Base-by-base conservation (phyloP, 495 filamentous ascomycete species). In the Talaromyces trachyspermus region DNA sequence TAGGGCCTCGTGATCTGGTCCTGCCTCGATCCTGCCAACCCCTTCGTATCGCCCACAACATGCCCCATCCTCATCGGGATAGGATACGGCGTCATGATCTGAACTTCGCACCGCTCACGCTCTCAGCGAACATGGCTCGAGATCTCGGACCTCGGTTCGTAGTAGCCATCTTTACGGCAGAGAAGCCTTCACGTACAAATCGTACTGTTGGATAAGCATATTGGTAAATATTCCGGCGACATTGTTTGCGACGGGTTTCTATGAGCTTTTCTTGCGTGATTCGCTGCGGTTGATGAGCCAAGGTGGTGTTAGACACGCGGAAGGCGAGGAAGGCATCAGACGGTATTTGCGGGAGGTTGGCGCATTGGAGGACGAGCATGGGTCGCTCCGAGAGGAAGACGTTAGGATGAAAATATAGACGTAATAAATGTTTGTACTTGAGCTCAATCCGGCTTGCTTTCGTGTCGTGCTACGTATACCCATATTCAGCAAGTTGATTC, bases 111-210 rank as follows among this genome's bases (percentile, higher is more conserved):
- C 57, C 65, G 40, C 60, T 69, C 18, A 67, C 65, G 42, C 74
- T 78, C 55, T 66, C 62, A 32, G 75, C 74, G 3, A 78, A 78
- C 51, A 45, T 73, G 15, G 74, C 74, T 45, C 57, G 74, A 49
- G 74, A 77, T 52, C 57, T 78, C 7, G 74, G 74, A 3, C 65
- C 69, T 1, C 62, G 74, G n/a, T 70, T 77, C 30, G 74, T 76
- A 6, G 75, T 72, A 6, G 75, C 75, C 10, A 76, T 78, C 38
- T 77, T 73, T 76, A 66, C 48, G 72, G 71, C 50, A 55, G 64
- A 3, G 71, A 77, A 38, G 66, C 64, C 1, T 77, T 76, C 42
- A 51, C 55, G 2, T 71, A 68, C 48, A 50, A 64, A 17, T 54
- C 64, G 26, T 77, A 77, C 49, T 49, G 59, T 15, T 68, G 74